Evolutionary conservation across 768 basidiomycete genomes (phyloP).

Genomic region (Pleurotus ostreatus): DNA sequence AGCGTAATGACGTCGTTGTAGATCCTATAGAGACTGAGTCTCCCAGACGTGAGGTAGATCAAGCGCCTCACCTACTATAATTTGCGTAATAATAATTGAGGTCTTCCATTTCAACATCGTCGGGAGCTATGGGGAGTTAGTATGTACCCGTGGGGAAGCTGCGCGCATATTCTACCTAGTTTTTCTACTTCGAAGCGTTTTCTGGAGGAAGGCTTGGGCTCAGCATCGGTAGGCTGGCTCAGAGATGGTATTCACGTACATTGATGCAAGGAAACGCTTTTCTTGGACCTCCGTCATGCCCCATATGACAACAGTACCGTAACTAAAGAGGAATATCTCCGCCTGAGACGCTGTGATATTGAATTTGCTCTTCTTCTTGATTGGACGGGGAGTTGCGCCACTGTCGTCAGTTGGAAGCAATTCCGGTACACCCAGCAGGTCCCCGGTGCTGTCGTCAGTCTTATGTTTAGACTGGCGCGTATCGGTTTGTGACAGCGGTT

Average conservation of each 20-base stretch:
- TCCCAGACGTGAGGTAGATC: background rate
- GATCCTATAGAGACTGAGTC: conserved; percentile 44
- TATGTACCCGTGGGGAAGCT: conserved; percentile 4
- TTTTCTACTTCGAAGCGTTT: conserved; percentile 94
- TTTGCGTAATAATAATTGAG: conserved; percentile 96
- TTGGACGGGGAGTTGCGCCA: conserved; percentile 21
- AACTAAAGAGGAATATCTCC: conserved; percentile 91
- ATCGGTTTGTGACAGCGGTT: conserved; percentile 38
- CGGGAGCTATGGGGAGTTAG: conserved; percentile 49
- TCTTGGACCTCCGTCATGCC: conserved; percentile 95
- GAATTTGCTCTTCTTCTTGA: conserved; percentile 63
- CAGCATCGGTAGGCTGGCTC: background rate
- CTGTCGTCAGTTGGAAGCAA: conserved; percentile 37
- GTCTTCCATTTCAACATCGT: conserved; percentile 94
- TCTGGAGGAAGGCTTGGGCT: conserved; percentile 35
- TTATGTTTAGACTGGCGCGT: conserved; percentile 21
- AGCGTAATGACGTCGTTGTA: conserved; percentile 98
- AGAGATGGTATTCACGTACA: conserved; percentile 49
- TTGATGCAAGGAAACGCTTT: conserved; percentile 81
- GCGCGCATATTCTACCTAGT: conserved; percentile 45
- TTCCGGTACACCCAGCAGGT: conserved; percentile 78
- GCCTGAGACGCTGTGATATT: conserved; percentile 63
- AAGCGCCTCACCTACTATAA: conserved; percentile 73
- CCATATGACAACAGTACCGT: conserved; percentile 96
- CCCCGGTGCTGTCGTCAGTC: conserved; percentile 41